phyloP scores from a whole-genome alignment of 2,329 filamentous ascomycete genomes.

The Pseudocercospora macadamiae region DNA sequence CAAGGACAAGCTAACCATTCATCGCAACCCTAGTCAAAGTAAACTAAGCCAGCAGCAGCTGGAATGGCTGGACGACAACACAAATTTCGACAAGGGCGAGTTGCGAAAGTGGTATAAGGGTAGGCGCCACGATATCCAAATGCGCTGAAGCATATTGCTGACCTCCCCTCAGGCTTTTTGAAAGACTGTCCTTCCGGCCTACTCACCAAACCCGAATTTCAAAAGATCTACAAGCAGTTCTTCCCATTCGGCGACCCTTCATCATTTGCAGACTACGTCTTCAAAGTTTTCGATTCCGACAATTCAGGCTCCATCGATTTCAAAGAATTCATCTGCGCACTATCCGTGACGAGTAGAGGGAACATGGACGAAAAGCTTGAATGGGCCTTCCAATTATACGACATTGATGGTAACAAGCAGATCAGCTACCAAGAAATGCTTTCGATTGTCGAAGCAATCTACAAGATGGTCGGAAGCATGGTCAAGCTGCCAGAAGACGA shows the following conservation, averaged over 20 bases:
- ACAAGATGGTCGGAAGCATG: conserved; percentile 99
- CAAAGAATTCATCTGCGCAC: conserved; percentile 98
- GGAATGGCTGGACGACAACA: conserved; percentile 90
- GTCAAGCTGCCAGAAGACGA: conserved; percentile 98
- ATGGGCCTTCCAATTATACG: conserved; percentile 99
- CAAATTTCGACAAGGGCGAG: conserved; percentile 99
- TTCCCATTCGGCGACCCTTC: conserved; percentile 98
- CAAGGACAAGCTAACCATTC: conserved; percentile 37
- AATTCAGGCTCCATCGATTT: conserved; percentile 98
- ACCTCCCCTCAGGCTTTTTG: conserved; percentile 73
- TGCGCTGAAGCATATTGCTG: conserved; percentile 16
- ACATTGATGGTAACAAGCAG: conserved; percentile 98
- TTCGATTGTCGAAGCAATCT: conserved; percentile 97
- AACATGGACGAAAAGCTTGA: conserved; percentile 99
- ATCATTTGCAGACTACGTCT: conserved; percentile 97
- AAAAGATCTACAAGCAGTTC: conserved; percentile 99
- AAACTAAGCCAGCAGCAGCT: conserved; percentile 98
- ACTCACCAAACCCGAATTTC: conserved; percentile 97
- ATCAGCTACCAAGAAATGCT: conserved; percentile 99
- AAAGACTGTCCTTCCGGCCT: conserved; percentile 98
- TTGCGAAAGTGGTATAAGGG: conserved; percentile 99
- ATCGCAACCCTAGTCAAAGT: conserved; percentile 72
- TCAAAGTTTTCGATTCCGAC: conserved; percentile 98
- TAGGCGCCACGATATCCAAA: conserved; percentile 47
- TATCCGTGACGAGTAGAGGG: conserved; percentile 94